Conservation (phyloP, 192 early-diverging fungal species). For the Backusella mclennaniae region DNA sequence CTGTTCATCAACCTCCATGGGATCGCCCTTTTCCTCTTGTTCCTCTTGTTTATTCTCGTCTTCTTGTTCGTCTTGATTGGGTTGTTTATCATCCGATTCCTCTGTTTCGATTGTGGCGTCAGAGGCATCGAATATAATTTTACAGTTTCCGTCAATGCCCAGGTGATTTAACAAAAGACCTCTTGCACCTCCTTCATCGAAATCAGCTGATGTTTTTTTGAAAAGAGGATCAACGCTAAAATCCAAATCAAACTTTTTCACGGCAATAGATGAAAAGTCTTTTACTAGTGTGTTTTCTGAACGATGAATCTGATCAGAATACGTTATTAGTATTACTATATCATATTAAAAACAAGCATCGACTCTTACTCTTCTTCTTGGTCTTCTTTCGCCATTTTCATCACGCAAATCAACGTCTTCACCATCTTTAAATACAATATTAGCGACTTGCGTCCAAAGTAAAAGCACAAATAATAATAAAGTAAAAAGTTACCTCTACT, state of each 20-base stretch:
- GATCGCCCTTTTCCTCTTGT: neutral
- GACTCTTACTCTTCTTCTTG: constrained; percentile 38
- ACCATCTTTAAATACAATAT: neutral
- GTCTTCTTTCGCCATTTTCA: constrained; percentile 48
- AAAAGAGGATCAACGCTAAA: constrained; percentile 94
- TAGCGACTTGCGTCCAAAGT: neutral
- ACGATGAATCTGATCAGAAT: constrained; percentile 34
- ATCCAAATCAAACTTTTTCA: constrained; percentile 90
- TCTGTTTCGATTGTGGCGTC: constrained; percentile 61
- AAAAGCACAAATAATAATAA: too few relatives aligned
- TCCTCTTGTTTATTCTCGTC: neutral
- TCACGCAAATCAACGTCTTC: constrained; percentile 41
- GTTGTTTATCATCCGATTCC: neutral
- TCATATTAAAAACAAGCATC: neutral
- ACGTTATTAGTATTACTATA: too few relatives aligned
- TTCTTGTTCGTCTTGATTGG: constrained; percentile 8
- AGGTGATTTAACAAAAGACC: constrained; percentile 91
- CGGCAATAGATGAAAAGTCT: constrained; percentile 72
- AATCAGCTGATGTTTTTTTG: constrained; percentile 97
- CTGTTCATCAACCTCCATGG: constrained; percentile 29
- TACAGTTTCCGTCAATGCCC: constrained; percentile 74
- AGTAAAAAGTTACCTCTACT: constrained; percentile 48
- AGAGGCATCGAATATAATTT: constrained; percentile 92
- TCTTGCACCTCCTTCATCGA: constrained; percentile 95
- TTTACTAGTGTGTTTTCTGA: constrained; percentile 77